Conservation (phyloP, 441 rosid genomes). For the Pelargonium myrrhifolium region DNA sequence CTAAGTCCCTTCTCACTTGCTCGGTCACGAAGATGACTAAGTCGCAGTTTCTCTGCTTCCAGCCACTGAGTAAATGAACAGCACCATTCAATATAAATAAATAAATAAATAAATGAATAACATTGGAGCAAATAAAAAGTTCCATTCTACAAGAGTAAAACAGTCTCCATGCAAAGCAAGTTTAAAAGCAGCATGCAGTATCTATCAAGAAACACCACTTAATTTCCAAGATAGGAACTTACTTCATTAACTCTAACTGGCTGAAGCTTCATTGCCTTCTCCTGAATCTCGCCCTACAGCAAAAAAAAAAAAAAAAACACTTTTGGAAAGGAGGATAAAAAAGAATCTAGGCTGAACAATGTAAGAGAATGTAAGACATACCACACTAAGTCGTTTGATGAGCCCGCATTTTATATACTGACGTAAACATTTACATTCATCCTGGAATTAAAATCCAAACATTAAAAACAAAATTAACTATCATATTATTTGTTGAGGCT, state of each 20-base stretch:
- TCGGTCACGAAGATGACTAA: conserved; percentile 72
- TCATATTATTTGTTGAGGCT: background rate
- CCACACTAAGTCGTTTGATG: conserved; percentile 66
- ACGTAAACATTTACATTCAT: conserved; percentile 68
- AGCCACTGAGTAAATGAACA: conserved; percentile 43
- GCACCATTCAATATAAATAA: conserved; percentile 5
- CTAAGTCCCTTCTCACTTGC: conserved; percentile 80
- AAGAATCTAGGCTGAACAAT: conserved; percentile 12
- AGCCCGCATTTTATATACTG: conserved; percentile 73
- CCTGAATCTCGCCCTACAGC: conserved; percentile 75
- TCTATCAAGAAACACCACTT: conserved; percentile 1
- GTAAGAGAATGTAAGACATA: conserved; percentile 29
- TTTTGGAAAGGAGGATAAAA: conserved; percentile 18
- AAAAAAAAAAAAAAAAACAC: background rate
- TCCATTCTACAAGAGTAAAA: background rate
- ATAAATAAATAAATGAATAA: background rate
- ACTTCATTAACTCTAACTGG: conserved; percentile 64
- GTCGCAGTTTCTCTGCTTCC: conserved; percentile 63
- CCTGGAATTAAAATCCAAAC: conserved; percentile 44
- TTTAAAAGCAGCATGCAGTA: background rate
- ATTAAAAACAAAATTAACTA: conserved; percentile 16
- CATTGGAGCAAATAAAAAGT: background rate
- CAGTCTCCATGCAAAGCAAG: background rate
- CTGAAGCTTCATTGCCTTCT: conserved; percentile 63
- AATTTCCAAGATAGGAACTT: conserved; percentile 27